These are phyloP conservation scores for Colletotrichum tabaci DNA, from an alignment of 2,329 filamentous ascomycete species.

Conservation along the genomic window DNA sequence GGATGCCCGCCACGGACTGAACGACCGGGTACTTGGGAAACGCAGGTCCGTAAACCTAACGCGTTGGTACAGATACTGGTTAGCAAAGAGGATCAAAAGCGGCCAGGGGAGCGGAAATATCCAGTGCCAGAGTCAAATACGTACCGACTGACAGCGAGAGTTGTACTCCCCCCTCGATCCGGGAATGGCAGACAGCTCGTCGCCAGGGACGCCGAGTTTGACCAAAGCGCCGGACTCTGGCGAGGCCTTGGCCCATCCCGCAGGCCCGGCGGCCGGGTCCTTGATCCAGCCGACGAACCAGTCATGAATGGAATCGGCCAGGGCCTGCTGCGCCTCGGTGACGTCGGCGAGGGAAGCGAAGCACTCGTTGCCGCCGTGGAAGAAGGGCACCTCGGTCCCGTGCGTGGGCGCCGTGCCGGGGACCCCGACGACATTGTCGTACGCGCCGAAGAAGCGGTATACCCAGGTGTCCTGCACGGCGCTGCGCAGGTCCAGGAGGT, in stretches of 20 bases:
- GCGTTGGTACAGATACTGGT: neutral
- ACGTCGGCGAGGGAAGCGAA: conserved; percentile 52
- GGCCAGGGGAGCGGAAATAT: too few relatives aligned
- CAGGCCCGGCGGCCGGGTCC: conserved; percentile 57
- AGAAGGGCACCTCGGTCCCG: conserved; percentile 61
- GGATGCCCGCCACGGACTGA: conserved; percentile 9
- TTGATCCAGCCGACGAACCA: conserved; percentile 63
- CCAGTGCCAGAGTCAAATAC: neutral
- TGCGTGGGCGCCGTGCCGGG: conserved; percentile 54
- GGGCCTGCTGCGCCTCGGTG: conserved; percentile 55
- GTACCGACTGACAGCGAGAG: conserved; percentile 49
- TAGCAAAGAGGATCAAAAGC: neutral
- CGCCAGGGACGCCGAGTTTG: conserved; percentile 53
- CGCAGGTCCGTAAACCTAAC: conserved; percentile 4
- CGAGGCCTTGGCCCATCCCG: conserved; percentile 53
- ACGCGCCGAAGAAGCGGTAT: conserved; percentile 60
- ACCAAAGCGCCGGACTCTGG: conserved; percentile 50
- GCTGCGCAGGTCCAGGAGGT: conserved; percentile 57
- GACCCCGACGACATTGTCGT: conserved; percentile 57
- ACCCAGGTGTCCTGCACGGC: conserved; percentile 56
- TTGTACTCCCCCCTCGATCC: conserved; percentile 52
- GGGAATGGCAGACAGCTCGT: conserved; percentile 50
- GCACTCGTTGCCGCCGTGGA: conserved; percentile 61
- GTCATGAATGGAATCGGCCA: conserved; percentile 58
- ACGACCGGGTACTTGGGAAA: conserved; percentile 20